Conservation (phyloP, 129 eudicot genomes). For the Tagetes erecta region DNA sequence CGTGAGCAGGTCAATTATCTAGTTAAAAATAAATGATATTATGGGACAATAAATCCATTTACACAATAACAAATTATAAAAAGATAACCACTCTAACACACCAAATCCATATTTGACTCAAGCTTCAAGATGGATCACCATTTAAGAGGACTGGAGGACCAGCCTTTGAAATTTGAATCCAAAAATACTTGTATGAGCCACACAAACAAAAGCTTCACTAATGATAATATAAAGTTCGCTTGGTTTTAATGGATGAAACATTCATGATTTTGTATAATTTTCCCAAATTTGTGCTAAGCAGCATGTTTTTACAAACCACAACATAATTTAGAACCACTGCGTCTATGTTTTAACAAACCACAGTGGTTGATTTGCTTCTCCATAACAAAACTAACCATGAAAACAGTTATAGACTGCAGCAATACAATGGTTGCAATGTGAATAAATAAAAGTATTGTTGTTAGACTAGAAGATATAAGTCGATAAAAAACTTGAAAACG, state of each 20-base stretch:
- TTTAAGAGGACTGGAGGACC: too few species aligned
- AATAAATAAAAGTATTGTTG: slow-evolving; percentile 5
- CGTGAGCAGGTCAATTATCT: too few species aligned
- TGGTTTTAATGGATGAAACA: neutral
- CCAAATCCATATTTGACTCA: neutral
- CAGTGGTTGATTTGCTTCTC: neutral
- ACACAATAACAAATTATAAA: too few species aligned
- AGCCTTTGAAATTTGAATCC: too few species aligned
- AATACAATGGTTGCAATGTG: slow-evolving; percentile 20
- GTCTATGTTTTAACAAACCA: neutral
- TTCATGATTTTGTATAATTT: neutral
- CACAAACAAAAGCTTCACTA: too few species aligned
- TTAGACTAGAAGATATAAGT: slow-evolving; percentile 54
- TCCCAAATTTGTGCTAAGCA: neutral
- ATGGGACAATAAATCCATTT: too few species aligned
- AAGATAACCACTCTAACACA: too few species aligned
- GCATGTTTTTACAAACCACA: neutral
- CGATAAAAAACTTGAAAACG: slow-evolving; percentile 77
- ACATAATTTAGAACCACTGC: neutral
- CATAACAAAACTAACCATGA: slow-evolving; percentile 11
- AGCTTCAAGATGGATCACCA: too few species aligned
- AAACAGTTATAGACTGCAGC: neutral
- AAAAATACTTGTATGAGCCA: too few species aligned
- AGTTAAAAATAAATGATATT: too few species aligned
- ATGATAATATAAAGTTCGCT: too few species aligned